phyloP scores from a whole-genome alignment of 1,139 yeast species.

The Scheffersomyces illinoinensis region DNA sequence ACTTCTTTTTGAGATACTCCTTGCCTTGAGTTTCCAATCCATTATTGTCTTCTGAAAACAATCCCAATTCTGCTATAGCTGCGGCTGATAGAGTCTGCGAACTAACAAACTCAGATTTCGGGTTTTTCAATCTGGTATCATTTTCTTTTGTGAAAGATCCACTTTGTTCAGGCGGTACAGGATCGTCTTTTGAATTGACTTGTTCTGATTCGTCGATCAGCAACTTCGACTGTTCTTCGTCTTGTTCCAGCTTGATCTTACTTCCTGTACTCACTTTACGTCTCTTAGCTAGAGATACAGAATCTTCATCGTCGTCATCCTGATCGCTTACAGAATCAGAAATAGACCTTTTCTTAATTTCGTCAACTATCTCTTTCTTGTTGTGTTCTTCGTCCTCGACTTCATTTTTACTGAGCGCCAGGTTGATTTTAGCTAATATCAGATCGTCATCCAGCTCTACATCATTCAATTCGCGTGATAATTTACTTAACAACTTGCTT shows the following conservation, averaged over 20 bases:
- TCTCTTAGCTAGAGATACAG: constrained; percentile 4
- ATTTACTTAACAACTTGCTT: constrained; percentile 46
- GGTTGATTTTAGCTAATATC: constrained; percentile 28
- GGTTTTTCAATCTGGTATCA: constrained; percentile 67
- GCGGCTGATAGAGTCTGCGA: constrained; percentile 72
- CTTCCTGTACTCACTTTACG: constrained; percentile 2
- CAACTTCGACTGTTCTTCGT: constrained; percentile 6
- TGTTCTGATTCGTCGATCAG: constrained; percentile 8
- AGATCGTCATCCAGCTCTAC: constrained; percentile 48
- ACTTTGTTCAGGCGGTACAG: constrained; percentile 45
- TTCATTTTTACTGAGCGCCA: constrained; percentile 6
- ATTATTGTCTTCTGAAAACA: constrained; percentile 62
- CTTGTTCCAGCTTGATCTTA: constrained; percentile 1
- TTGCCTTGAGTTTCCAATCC: constrained; percentile 61
- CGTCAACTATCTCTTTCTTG: constrained; percentile 4
- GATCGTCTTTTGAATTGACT: constrained; percentile 28
- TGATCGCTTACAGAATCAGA: constrained; percentile 4
- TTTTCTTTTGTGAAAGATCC: constrained; percentile 51
- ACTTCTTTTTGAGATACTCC: constrained; percentile 72
- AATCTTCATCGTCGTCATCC: constrained; percentile 10
- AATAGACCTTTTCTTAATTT: constrained; percentile 1
- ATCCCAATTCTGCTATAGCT: constrained; percentile 62
- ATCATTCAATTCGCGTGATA: constrained; percentile 50
- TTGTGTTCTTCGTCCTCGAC: constrained; percentile 8
- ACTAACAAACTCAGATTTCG: constrained; percentile 75